phyloP scores from a whole-genome alignment of 2,329 filamentous ascomycete genomes.

The Aspergillus hiratsukae region DNA sequence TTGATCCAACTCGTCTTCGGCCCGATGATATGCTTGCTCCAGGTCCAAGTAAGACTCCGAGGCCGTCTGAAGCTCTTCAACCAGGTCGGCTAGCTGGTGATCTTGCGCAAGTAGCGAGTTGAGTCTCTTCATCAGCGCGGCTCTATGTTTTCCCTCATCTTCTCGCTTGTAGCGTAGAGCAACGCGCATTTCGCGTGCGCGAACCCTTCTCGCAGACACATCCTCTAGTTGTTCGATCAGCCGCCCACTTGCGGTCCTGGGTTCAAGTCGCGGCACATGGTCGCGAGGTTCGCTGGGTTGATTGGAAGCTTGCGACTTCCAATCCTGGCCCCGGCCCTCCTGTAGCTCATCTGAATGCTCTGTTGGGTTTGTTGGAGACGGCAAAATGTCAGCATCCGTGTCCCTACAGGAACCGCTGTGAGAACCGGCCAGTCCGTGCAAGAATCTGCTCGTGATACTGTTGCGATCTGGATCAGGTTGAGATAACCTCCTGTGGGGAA shows the following conservation, averaged over 20 bases:
- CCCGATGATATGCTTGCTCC: slow-evolving; percentile 21
- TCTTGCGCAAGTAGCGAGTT: slow-evolving; percentile 14
- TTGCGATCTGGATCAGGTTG: not conserved
- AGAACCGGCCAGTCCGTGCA: not conserved
- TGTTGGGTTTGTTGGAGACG: not conserved
- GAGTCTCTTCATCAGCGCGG: slow-evolving; percentile 19
- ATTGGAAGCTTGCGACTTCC: not conserved
- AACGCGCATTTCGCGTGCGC: slow-evolving; percentile 19
- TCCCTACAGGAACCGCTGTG: slow-evolving; percentile 3
- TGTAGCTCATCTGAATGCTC: slow-evolving; percentile 3
- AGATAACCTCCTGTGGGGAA: not conserved
- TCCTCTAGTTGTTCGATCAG: slow-evolving; percentile 13
- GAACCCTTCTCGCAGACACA: slow-evolving; percentile 14
- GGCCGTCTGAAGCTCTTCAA: slow-evolving; percentile 16
- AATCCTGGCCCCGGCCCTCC: not conserved
- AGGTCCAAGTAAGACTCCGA: slow-evolving; percentile 20
- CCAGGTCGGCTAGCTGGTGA: slow-evolving; percentile 4
- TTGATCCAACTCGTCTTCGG: slow-evolving; percentile 23
- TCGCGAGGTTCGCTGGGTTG: not conserved
- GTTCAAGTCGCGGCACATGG: not conserved
- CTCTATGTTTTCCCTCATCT: slow-evolving; percentile 17
- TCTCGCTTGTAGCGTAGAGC: slow-evolving; percentile 22
- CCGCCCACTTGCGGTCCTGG: slow-evolving; percentile 1
- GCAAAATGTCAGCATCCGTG: not conserved
- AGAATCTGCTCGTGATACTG: not conserved